Evolutionary conservation across 1,139 yeast genomes (phyloP).

Genomic region (Yamadazyma friedrichii): DNA sequence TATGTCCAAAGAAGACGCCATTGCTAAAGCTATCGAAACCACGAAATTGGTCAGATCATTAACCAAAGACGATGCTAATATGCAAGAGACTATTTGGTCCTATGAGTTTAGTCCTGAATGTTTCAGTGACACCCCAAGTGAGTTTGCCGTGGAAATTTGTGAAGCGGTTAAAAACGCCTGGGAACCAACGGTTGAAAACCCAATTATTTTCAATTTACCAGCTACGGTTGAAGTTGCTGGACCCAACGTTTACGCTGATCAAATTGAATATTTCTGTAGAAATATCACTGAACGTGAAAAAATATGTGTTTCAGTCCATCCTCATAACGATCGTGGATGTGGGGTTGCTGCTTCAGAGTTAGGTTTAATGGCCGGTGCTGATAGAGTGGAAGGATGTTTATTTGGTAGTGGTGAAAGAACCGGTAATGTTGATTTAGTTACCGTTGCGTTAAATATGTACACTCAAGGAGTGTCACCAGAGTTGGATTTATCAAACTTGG

Average conservation of each 20-base stretch:
- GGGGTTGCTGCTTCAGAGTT: slow-evolving; percentile 98
- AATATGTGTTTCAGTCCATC: slow-evolving; percentile 86
- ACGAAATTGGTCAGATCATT: slow-evolving; percentile 75
- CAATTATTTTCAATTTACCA: slow-evolving; percentile 92
- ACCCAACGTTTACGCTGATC: slow-evolving; percentile 96
- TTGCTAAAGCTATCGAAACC: slow-evolving; percentile 78
- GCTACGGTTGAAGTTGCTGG: slow-evolving; percentile 97
- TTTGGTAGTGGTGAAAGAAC: slow-evolving; percentile 99
- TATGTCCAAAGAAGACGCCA: slow-evolving; percentile 75
- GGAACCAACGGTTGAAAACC: slow-evolving; percentile 80
- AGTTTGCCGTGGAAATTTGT: slow-evolving; percentile 80
- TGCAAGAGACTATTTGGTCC: slow-evolving; percentile 75
- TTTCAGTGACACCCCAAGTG: slow-evolving; percentile 85
- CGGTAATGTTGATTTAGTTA: slow-evolving; percentile 94
- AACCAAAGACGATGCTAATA: slow-evolving; percentile 84
- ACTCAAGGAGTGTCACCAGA: slow-evolving; percentile 91
- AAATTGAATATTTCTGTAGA: slow-evolving; percentile 83
- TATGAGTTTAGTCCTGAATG: slow-evolving; percentile 96
- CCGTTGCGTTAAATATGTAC: slow-evolving; percentile 87
- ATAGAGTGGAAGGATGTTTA: slow-evolving; percentile 95
- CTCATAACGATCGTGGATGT: slow-evolving; percentile 97
- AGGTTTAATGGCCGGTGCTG: slow-evolving; percentile 94
- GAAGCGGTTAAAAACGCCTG: slow-evolving; percentile 95
- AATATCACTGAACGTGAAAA: slow-evolving; percentile 81
- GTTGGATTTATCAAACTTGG: slow-evolving; percentile 83